Evolutionary conservation across 163 green algal genomes (phyloP).

Genomic region (Chloroidium sp.): DNA sequence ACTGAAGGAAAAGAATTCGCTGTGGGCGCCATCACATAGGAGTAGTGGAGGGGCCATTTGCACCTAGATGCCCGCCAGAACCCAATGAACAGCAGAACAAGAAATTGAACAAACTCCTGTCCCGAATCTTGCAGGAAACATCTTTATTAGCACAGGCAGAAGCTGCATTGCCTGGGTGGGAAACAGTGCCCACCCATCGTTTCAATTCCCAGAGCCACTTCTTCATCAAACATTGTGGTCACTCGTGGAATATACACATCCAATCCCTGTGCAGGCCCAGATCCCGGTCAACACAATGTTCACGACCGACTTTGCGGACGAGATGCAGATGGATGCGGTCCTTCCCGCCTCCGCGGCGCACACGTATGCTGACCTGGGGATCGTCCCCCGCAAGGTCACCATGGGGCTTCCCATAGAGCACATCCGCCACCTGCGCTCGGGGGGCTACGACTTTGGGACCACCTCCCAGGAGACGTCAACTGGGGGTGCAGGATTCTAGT

Average conservation of each 20-base stretch:
- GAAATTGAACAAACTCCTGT: too few species aligned
- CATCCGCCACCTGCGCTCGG: conserved; percentile 55
- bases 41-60: too few species aligned
- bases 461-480: conserved; percentile 3
- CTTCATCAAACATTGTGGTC: neutral
- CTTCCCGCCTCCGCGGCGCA: conserved; percentile 26
- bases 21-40: too few species aligned
- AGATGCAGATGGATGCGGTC: conserved; percentile 41
- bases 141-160: too few species aligned
- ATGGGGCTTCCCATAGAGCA: conserved; percentile 70
- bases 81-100: too few species aligned
- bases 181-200: neutral
- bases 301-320: conserved; percentile 48
- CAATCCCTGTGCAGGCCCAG: conserved; percentile 7
- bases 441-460: conserved; percentile 56
- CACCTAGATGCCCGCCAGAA: too few species aligned
- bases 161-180: neutral
- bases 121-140: too few species aligned
- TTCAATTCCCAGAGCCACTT: neutral
- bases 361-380: conserved; percentile 49
- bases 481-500: neutral
- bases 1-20: too few species aligned
- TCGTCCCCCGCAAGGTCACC: conserved; percentile 51
- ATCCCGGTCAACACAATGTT: conserved; percentile 48
- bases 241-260: neutral